Conservation (phyloP, 352 stramenopile species). For the Globisporangium takayamanum region DNA sequence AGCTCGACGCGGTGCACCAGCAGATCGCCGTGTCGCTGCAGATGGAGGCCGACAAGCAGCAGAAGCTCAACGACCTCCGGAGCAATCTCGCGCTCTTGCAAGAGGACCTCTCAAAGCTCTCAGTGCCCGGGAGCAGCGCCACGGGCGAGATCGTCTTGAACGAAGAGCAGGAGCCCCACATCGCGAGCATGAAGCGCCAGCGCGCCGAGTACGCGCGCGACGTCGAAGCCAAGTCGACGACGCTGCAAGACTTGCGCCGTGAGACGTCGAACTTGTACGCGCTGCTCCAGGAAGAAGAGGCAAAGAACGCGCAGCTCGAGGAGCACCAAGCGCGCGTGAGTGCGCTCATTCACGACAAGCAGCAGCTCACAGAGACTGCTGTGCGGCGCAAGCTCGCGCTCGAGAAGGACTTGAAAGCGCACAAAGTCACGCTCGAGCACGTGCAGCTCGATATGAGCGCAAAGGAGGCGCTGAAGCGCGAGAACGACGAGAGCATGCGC, state of each 20-base stretch:
- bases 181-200: slow-evolving; percentile 65
- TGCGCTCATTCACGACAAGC: slow-evolving; percentile 54
- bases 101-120: slow-evolving; percentile 55
- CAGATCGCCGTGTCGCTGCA: slow-evolving; percentile 56
- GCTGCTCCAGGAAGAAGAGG: slow-evolving; percentile 56
- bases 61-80: slow-evolving; percentile 62
- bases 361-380: slow-evolving; percentile 52
- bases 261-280: slow-evolving; percentile 63
- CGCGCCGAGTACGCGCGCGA: slow-evolving; percentile 59
- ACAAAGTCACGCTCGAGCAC: slow-evolving; percentile 58
- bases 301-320: slow-evolving; percentile 51
- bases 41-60: slow-evolving; percentile 63
- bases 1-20: slow-evolving; percentile 63
- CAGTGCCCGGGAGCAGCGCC: slow-evolving; percentile 23
- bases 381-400: slow-evolving; percentile 53
- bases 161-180: slow-evolving; percentile 65
- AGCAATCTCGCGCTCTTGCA: slow-evolving; percentile 56
- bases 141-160: slow-evolving; percentile 46
- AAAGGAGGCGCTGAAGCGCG: slow-evolving; percentile 41
- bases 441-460: slow-evolving; percentile 30
- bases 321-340: slow-evolving; percentile 35
- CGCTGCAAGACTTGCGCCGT: slow-evolving; percentile 53
- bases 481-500: slow-evolving; percentile 51
- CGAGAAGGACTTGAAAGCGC: slow-evolving; percentile 61
- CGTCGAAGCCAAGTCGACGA: slow-evolving; percentile 61